Percentiles rank a stretch among this genome's conserved stretches.
Conservation (phyloP, 805 yeast genomes). For the Maudiozyma turicensis region DNA sequence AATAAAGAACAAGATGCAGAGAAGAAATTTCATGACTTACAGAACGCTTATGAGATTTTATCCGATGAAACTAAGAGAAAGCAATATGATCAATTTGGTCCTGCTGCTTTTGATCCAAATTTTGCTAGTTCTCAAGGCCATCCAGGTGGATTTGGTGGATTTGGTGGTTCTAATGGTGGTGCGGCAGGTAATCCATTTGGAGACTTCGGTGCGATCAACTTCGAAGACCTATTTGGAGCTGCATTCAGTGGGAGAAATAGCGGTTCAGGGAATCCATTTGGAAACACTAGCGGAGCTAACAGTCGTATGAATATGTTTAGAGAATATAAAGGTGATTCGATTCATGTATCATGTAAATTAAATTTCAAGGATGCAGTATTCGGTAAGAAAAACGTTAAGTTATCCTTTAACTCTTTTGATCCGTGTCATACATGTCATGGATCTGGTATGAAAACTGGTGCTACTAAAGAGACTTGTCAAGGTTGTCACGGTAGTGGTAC, state of each 20-base stretch:
- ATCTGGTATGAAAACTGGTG: constrained; percentile 69
- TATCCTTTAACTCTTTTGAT: constrained; percentile 65
- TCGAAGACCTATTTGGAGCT: constrained; percentile 56
- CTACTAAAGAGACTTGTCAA: constrained; percentile 64
- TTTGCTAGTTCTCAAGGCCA: constrained; percentile 27
- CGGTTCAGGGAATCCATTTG: constrained; percentile 13
- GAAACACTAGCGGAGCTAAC: neutral
- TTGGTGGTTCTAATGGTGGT: constrained; percentile 30
- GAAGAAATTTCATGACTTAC: constrained; percentile 81
- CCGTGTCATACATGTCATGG: constrained; percentile 77
- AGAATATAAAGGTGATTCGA: constrained; percentile 81
- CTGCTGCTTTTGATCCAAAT: constrained; percentile 66
- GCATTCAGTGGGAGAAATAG: constrained; percentile 36
- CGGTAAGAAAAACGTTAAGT: constrained; percentile 54
- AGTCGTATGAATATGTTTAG: constrained; percentile 32
- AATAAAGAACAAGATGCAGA: constrained; percentile 88
- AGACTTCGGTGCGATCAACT: constrained; percentile 38
- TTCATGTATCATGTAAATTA: constrained; percentile 67
- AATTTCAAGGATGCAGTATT: constrained; percentile 80
- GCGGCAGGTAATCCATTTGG: constrained; percentile 25
- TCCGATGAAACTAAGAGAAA: constrained; percentile 76
- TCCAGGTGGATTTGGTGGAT: constrained; percentile 22
- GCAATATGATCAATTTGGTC: constrained; percentile 87
- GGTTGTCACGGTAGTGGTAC: constrained; percentile 93
- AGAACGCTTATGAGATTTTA: constrained; percentile 87